Conservation (phyloP, 108 stramenopile species). For the Discostella pseudostelligera region DNA sequence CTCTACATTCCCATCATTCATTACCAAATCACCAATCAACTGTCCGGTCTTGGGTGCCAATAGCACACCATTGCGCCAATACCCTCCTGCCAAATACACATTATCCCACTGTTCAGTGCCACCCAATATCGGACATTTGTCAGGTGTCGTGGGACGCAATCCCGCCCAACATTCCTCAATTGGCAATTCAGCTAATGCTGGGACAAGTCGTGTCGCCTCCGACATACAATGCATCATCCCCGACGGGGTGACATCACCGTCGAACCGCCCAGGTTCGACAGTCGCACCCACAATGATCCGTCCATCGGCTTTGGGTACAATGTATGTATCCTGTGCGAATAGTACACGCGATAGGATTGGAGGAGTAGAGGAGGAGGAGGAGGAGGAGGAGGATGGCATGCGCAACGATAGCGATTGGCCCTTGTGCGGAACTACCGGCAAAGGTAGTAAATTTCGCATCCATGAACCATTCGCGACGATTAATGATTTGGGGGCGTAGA, state of each 20-base stretch:
- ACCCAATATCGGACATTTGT: slow-evolving; percentile 90
- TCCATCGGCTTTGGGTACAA: slow-evolving; percentile 93
- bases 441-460: slow-evolving; percentile 90
- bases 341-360: slow-evolving; percentile 80
- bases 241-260: slow-evolving; percentile 74
- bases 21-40: slow-evolving; percentile 47
- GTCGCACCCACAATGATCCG: slow-evolving; percentile 89
- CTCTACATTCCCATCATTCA: slow-evolving; percentile 26
- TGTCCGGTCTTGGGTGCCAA: slow-evolving; percentile 89
- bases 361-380: no score
- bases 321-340: slow-evolving; percentile 91
- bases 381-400: slow-evolving; percentile 62
- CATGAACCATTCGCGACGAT: slow-evolving; percentile 91
- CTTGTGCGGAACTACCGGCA: slow-evolving; percentile 91
- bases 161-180: slow-evolving; percentile 94
- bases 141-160: slow-evolving; percentile 90
- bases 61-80: slow-evolving; percentile 94
- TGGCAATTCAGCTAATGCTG: slow-evolving; percentile 71
- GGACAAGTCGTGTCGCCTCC: slow-evolving; percentile 71
- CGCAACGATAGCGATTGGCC: slow-evolving; percentile 87
- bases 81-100: slow-evolving; percentile 88
- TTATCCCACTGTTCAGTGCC: slow-evolving; percentile 73
- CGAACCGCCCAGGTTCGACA: slow-evolving; percentile 83
- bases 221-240: slow-evolving; percentile 77
- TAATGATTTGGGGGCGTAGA: slow-evolving; percentile 50